phyloP scores from a whole-genome alignment of 1,284 basidiomycete genomes.

The Cryptococcus jaspeensis region DNA sequence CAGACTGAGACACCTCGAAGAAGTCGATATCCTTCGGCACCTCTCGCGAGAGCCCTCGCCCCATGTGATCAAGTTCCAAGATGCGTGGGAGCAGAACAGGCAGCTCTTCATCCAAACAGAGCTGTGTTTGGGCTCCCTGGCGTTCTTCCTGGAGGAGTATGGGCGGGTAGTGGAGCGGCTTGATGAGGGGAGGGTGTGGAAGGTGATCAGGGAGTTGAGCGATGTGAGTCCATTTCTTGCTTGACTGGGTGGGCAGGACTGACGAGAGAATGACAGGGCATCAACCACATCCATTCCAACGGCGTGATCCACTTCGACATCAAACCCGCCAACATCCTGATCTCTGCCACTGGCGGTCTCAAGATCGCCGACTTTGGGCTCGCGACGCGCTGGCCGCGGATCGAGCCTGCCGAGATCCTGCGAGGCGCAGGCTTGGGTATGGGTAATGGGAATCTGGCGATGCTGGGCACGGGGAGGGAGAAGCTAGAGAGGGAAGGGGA shows the following conservation, averaged over 20 bases:
- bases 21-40: conserved; percentile 88
- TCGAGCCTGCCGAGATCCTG: conserved; percentile 47
- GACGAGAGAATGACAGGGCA: conserved; percentile 59
- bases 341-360: conserved; percentile 83
- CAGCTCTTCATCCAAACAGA: conserved; percentile 91
- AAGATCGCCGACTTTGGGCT: conserved; percentile 99
- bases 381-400: conserved; percentile 79
- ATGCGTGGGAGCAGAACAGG: conserved; percentile 95
- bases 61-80: conserved; percentile 85
- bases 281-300: conserved; percentile 83
- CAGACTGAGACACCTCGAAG: conserved; percentile 86
- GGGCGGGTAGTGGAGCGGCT: conserved; percentile 78
- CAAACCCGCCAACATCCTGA: conserved; percentile 96
- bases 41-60: conserved; percentile 63
- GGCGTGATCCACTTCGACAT: conserved; percentile 94
- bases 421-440: conserved; percentile 49
- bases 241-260: conserved; percentile 5
- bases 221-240: conserved; percentile 62
- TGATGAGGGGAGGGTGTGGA: conserved; percentile 95
- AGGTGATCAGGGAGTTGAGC: conserved; percentile 86
- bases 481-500: conserved; percentile 90
- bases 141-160: conserved; percentile 89
- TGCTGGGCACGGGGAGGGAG: conserved; percentile 28
- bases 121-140: conserved; percentile 89
- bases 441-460: conserved; percentile 18